phyloP scores from a whole-genome alignment of 1,284 basidiomycete genomes.

The Sporisorium iseilematis-ciliati region DNA sequence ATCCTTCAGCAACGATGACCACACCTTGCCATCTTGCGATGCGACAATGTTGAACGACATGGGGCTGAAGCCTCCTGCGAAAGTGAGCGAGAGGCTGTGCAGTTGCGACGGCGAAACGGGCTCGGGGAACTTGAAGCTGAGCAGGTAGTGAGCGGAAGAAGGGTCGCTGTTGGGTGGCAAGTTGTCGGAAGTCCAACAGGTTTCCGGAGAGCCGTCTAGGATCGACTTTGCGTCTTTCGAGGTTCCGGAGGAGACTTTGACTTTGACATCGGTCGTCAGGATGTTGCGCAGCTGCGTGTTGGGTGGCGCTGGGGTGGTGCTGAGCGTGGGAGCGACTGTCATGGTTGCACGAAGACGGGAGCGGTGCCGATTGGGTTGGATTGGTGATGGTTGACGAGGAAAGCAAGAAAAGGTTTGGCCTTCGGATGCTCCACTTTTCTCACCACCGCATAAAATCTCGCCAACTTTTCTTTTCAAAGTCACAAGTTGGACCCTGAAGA shows the following conservation, averaged over 20 bases:
- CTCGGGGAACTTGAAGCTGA: slow-evolving; percentile 33
- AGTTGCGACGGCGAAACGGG: background rate
- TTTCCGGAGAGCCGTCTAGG: slow-evolving; percentile 43
- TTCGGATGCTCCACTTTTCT: background rate
- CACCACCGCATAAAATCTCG: too few species aligned
- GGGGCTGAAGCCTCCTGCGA: slow-evolving; percentile 45
- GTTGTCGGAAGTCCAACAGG: slow-evolving; percentile 54
- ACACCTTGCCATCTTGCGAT: slow-evolving; percentile 24
- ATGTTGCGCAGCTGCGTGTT: slow-evolving; percentile 25
- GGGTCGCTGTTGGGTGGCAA: slow-evolving; percentile 35
- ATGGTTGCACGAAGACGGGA: slow-evolving; percentile 7
- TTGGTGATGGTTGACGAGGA: background rate
- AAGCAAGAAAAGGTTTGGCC: background rate
- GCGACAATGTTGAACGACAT: slow-evolving; percentile 20
- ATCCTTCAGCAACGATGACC: background rate
- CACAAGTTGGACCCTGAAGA: too few species aligned
- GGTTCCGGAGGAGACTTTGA: slow-evolving; percentile 48
- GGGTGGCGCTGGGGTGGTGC: slow-evolving; percentile 4
- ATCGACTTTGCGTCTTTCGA: slow-evolving; percentile 47
- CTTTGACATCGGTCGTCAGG: slow-evolving; percentile 32
- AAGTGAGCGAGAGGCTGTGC: slow-evolving; percentile 38
- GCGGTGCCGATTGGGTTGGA: background rate
- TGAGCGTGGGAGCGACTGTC: slow-evolving; percentile 33
- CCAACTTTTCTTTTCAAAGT: background rate
- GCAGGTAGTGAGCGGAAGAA: slow-evolving; percentile 3